Conservation (phyloP, 2,329 filamentous ascomycete genomes). For the Pseudogymnoascus sp. region DNA sequence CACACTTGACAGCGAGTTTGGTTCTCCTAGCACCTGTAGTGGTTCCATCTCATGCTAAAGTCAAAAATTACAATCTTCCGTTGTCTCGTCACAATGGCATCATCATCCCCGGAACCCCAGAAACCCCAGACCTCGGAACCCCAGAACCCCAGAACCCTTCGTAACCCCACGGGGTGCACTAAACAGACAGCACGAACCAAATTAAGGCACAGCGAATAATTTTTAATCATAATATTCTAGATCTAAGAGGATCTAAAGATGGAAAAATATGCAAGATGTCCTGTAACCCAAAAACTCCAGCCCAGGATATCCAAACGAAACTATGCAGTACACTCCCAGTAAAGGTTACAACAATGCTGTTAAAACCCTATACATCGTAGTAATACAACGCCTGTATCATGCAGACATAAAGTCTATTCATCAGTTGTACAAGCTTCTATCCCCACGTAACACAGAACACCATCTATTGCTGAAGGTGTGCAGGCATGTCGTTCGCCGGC, state of each 20-base stretch:
- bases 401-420: not conserved
- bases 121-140: not conserved
- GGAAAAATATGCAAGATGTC: not conserved
- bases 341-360: not conserved
- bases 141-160: not conserved
- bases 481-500: not conserved
- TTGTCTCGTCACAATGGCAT: not conserved
- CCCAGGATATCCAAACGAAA: constrained; percentile 7
- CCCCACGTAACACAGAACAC: not conserved
- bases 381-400: not conserved
- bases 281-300: constrained; percentile 6
- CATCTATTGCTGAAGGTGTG: not conserved
- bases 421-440: not conserved
- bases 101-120: not conserved
- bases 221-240: constrained; percentile 1
- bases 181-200: not conserved
- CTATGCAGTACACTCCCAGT: not conserved
- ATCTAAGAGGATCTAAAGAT: not conserved
- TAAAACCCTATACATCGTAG: constrained; percentile 1
- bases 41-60: not conserved
- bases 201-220: not conserved
- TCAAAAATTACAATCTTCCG: not conserved
- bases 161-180: not conserved
- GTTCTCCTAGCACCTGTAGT: not conserved
- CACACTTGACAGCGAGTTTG: not conserved